Conservation (phyloP, 306 rosid species). For the Fragaria iinumae region DNA sequence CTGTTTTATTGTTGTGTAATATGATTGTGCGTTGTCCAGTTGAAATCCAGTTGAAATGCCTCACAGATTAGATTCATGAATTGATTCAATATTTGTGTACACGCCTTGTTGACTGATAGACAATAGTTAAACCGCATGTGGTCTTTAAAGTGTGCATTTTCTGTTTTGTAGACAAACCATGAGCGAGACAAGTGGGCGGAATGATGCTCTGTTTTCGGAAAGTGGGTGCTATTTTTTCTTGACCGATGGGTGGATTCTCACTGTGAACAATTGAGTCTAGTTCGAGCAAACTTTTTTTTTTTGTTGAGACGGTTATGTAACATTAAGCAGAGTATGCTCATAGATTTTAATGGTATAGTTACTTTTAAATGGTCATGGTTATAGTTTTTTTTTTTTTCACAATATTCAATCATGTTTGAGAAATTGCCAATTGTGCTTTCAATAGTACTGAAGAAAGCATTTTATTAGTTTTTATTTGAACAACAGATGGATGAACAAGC, state of each 20-base stretch:
- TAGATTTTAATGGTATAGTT: constrained; percentile 4
- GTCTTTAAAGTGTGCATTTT: neutral
- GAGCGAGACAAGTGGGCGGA: constrained; percentile 2
- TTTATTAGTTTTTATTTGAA: neutral
- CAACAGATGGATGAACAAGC: too few species aligned
- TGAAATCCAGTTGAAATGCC: neutral
- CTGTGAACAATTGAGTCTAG: constrained; percentile 10
- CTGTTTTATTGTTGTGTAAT: neutral
- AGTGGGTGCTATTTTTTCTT: neutral
- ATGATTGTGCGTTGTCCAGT: neutral
- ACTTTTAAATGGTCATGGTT: neutral
- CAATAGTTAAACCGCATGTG: neutral
- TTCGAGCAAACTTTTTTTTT: neutral
- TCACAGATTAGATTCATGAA: neutral
- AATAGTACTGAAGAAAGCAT: neutral
- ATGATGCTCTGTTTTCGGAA: neutral
- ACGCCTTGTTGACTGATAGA: neutral
- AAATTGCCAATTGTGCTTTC: neutral
- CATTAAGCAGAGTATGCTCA: constrained; percentile 14
- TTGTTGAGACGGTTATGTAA: constrained; percentile 15
- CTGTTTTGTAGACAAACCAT: neutral
- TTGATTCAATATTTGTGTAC: neutral
- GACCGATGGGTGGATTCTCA: constrained; percentile 2
- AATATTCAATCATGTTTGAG: neutral
- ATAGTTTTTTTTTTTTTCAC: neutral